A percentile compares a stretch with the other conserved stretches of the same genome.
Conservation (phyloP, 305 asterid genomes). For the Solanum hybrid region DNA sequence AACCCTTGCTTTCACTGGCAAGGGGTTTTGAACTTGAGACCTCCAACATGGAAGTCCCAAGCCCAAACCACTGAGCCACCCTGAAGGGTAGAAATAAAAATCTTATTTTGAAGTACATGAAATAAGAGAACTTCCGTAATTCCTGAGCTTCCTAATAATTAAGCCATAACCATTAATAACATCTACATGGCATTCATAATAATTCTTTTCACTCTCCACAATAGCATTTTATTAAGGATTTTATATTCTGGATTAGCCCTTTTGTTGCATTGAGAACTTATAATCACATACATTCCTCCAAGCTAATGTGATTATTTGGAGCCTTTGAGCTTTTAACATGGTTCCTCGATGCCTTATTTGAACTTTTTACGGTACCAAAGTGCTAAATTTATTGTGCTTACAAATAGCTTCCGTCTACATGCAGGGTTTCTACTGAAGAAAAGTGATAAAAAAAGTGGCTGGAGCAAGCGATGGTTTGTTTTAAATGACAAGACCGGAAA, state of each 20-base stretch:
- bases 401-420: not conserved
- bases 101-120: not conserved
- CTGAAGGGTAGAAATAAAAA: not conserved
- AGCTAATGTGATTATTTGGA: not conserved
- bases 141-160: not conserved
- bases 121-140: not conserved
- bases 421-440: constrained; percentile 82
- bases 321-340: not conserved
- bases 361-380: not conserved
- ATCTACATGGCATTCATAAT: not conserved
- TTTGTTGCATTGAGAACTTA: not conserved
- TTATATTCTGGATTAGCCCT: not conserved
- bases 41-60: no score
- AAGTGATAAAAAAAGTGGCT: constrained; percentile 78
- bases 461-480: constrained; percentile 97
- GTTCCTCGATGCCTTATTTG: not conserved
- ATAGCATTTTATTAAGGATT: not conserved
- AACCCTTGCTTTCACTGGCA: no score
- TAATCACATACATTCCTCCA: not conserved
- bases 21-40: no score
- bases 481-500: constrained; percentile 94
- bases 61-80: no score
- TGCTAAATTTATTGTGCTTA: not conserved
- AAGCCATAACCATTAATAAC: not conserved
- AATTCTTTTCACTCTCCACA: not conserved